These are phyloP conservation scores for Penicillium cataractarum DNA, from an alignment of 495 filamentous ascomycete genomes.

Conservation along the genomic window DNA sequence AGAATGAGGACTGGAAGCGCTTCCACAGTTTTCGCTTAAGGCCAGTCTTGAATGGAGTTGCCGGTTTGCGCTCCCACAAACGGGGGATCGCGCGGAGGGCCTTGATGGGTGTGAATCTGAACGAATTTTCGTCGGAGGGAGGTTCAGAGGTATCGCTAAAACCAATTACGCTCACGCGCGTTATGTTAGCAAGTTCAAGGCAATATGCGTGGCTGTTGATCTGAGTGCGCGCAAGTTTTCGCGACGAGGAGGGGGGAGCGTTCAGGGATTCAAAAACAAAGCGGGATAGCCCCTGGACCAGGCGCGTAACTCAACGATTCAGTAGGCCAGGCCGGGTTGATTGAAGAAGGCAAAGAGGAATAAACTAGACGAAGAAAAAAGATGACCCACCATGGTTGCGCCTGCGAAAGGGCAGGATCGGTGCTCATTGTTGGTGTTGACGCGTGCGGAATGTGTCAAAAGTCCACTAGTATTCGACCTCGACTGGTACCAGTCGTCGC, in stretches of 20 bases:
- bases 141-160: slow-evolving; percentile 20
- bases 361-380: not conserved
- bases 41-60: slow-evolving; percentile 50
- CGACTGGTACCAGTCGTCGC: not conserved
- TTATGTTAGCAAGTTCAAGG: slow-evolving; percentile 18
- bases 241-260: not conserved
- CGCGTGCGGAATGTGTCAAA: slow-evolving; percentile 39
- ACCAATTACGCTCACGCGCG: slow-evolving; percentile 8
- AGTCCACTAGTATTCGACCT: not conserved
- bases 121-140: slow-evolving; percentile 26
- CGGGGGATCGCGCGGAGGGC: slow-evolving; percentile 39
- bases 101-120: slow-evolving; percentile 46
- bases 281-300: slow-evolving; percentile 12
- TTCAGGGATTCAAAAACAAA: not conserved
- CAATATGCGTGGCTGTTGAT: not conserved
- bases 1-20: slow-evolving; percentile 46
- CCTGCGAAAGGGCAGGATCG: slow-evolving; percentile 22
- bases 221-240: not conserved
- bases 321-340: not conserved
- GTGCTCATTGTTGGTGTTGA: slow-evolving; percentile 31
- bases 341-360: not conserved
- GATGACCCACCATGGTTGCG: slow-evolving; percentile 29
- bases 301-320: not conserved
- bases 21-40: slow-evolving; percentile 57
- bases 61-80: slow-evolving; percentile 60